Evolutionary conservation across 192 early-diverging fungal genomes (phyloP), one percentile per base, ranked within the genome.

Genomic region (Rhizophagus sp.): DNA sequence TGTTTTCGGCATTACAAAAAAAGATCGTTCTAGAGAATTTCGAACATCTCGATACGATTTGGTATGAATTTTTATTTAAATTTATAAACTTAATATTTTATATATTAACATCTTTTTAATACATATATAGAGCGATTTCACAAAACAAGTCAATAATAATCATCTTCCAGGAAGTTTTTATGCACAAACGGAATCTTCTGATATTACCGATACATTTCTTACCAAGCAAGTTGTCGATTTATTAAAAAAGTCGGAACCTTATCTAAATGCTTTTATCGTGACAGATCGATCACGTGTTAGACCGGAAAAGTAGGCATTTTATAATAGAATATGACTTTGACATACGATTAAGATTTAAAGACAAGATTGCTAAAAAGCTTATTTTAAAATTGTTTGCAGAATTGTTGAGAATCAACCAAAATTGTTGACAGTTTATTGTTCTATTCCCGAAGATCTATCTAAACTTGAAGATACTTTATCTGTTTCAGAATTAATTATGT

Each of bases 171-270:
- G 17, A 33, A 36, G 3, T 39, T 41, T 70, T 8, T 9, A n/a
- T 41, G 68, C n/a, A n/a, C 68, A 70, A n/a, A 70, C 34, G 11
- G 68, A 70, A 70, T 70, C 68, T 70, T 33, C 36, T 15, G 68
- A 70, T 33, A 41, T 70, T 39, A 70, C 34, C 30, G 68, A 70
- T n/a, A 41, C 68, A 10, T 39, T 70, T 70, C 36, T 70, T 44
- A n/a, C 19, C 22, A 70, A 24, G 7, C 30, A 22, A 70, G 0
- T 70, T 41, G 19, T 70, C 22, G 68, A 70, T 44, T 70, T 70
- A 22, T 39, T 70, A n/a, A 44, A 41, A 44, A 11, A 15, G n/a
- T 34, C 68, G 17, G 13, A 33, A 3, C 0, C 41, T 8, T 70
- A 70, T 44, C 9, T 70, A 36, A 70, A 33, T 39, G 30, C 30